Conservation (phyloP, 1,284 basidiomycete genomes). For the Farysia itapuensis region DNA sequence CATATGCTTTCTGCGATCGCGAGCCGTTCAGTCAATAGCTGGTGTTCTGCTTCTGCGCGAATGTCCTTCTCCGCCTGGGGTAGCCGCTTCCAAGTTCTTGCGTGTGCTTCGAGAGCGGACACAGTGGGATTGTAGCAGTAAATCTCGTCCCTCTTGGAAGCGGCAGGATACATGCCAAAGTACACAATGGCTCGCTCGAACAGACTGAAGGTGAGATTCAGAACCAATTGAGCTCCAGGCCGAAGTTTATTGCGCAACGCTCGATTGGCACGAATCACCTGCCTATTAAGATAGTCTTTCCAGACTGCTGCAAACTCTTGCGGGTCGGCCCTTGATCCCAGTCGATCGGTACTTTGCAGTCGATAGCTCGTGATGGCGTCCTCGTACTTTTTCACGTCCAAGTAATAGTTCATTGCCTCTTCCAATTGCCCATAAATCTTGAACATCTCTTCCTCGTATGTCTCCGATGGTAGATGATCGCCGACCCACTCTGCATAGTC, state of each 20-base stretch:
- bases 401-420: too few relatives aligned
- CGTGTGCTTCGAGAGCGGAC: slow-evolving; percentile 8
- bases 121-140: slow-evolving; percentile 17
- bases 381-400: too few relatives aligned
- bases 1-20: slow-evolving; percentile 40
- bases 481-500: slow-evolving; percentile 48
- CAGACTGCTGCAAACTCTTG: slow-evolving; percentile 13
- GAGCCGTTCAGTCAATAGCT: slow-evolving; percentile 13
- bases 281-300: slow-evolving; percentile 36
- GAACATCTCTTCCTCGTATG: slow-evolving; percentile 49
- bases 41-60: slow-evolving; percentile 14
- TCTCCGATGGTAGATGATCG: slow-evolving; percentile 29
- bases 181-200: slow-evolving; percentile 22
- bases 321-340: slow-evolving; percentile 13
- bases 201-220: slow-evolving; percentile 17
- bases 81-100: slow-evolving; percentile 18
- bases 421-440: slow-evolving; percentile 9
- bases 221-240: slow-evolving; percentile 10
- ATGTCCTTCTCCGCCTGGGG: slow-evolving; percentile 4
- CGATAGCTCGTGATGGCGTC: slow-evolving; percentile 8
- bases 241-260: slow-evolving; percentile 30
- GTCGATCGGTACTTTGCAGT: neutral
- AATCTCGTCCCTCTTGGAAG: slow-evolving; percentile 13
- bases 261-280: slow-evolving; percentile 16
- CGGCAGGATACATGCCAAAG: slow-evolving; percentile 27